phyloP scores from a whole-genome alignment of 345 rosid species.

The Raphanus sativus region DNA sequence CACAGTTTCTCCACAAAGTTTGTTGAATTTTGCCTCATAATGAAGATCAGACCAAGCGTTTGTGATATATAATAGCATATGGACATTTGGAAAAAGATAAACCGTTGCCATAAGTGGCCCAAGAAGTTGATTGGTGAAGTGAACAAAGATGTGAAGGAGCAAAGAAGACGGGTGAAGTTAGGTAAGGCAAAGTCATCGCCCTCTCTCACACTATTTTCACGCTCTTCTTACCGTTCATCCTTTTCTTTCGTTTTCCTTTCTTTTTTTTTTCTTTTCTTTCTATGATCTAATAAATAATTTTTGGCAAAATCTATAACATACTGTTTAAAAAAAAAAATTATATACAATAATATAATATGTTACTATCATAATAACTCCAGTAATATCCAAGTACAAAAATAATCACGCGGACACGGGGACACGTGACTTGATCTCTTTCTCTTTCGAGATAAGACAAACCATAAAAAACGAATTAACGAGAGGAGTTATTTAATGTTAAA shows the following conservation, averaged over 20 bases:
- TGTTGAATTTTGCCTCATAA: background rate
- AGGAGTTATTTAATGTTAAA: background rate
- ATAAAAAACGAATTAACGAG: background rate
- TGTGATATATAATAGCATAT: background rate
- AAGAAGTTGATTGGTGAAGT: background rate
- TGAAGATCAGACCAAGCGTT: background rate
- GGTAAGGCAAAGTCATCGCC: slow-evolving; percentile 30
- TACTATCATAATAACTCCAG: too few species aligned
- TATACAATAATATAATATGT: too few species aligned
- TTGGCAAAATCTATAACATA: background rate
- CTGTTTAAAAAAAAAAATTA: background rate
- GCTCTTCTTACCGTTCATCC: slow-evolving; percentile 23
- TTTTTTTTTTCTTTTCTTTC: background rate
- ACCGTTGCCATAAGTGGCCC: background rate
- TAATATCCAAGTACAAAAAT: background rate
- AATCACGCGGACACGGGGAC: background rate
- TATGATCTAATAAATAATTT: background rate
- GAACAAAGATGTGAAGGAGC: slow-evolving; percentile 27
- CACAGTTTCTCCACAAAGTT: background rate
- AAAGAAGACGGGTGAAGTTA: slow-evolving; percentile 32
- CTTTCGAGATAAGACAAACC: background rate
- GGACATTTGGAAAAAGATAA: background rate
- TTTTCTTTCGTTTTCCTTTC: background rate
- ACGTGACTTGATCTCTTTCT: slow-evolving; percentile 6
- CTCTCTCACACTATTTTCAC: slow-evolving; percentile 22